These are phyloP conservation scores for Fusarium brachygibbosum DNA, from an alignment of 2,329 filamentous ascomycete genomes.

Conservation along the genomic window DNA sequence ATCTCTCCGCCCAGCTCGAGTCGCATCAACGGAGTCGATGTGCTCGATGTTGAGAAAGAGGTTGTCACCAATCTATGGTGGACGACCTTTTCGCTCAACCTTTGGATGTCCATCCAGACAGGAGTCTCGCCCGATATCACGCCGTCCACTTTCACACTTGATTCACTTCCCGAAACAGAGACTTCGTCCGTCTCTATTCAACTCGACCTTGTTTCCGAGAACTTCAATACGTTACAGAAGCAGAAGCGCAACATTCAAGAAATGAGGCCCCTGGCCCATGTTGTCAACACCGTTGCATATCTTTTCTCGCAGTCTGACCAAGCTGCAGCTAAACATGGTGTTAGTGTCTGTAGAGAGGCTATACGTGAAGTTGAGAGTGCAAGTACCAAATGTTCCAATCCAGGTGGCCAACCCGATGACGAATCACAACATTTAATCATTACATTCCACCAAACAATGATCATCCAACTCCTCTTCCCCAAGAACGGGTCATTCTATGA, in stretches of 20 bases:
- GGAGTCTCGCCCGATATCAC: constrained; percentile 47
- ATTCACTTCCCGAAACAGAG: constrained; percentile 51
- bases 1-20: constrained; percentile 50
- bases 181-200: constrained; percentile 51
- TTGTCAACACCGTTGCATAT: constrained; percentile 52
- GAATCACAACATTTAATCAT: constrained; percentile 48
- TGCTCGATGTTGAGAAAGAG: constrained; percentile 58
- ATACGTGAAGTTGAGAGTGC: constrained; percentile 48
- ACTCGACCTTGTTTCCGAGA: constrained; percentile 55
- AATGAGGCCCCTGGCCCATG: constrained; percentile 54
- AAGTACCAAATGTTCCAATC: constrained; percentile 19
- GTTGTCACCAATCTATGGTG: constrained; percentile 57
- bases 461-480: constrained; percentile 54
- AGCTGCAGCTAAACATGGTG: constrained; percentile 44
- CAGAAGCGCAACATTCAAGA: constrained; percentile 54
- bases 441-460: constrained; percentile 53
- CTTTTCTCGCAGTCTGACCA: constrained; percentile 42
- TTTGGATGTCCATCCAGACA: constrained; percentile 57
- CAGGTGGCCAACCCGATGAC: constrained; percentile 40
- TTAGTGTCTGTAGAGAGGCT: constrained; percentile 49
- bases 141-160: constrained; percentile 45
- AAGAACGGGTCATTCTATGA: constrained; percentile 29
- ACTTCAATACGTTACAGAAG: constrained; percentile 55
- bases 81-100: constrained; percentile 55
- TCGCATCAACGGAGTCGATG: constrained; percentile 58